These are phyloP conservation scores for Cryphonectria nitschkei DNA, from an alignment of 2,329 filamentous ascomycete genomes.

Conservation along the genomic window DNA sequence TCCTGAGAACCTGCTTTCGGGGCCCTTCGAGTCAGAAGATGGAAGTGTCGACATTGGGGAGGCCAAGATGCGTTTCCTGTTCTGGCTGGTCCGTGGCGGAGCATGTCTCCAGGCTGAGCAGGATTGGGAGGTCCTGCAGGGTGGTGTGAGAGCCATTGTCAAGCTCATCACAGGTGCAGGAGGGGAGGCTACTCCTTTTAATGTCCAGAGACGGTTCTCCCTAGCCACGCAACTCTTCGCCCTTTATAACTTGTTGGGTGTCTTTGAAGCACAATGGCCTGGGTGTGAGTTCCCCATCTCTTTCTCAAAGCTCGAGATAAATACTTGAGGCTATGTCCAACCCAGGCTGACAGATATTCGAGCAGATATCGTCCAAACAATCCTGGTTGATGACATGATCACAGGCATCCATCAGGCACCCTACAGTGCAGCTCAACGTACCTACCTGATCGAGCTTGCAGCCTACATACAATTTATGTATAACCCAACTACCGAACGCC, in stretches of 20 bases:
- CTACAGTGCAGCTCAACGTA: neutral
- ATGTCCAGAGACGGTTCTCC: slow-evolving; percentile 10
- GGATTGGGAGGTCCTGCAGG: slow-evolving; percentile 36
- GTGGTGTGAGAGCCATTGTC: slow-evolving; percentile 23
- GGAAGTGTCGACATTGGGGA: slow-evolving; percentile 20
- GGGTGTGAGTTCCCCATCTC: slow-evolving; percentile 9
- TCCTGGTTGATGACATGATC: slow-evolving; percentile 4
- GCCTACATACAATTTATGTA: neutral
- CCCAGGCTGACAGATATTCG: neutral
- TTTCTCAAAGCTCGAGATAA: neutral
- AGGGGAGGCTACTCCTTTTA: neutral
- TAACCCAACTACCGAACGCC: neutral
- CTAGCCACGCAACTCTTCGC: slow-evolving; percentile 19
- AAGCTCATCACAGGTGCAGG: slow-evolving; percentile 19
- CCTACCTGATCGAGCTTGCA: neutral
- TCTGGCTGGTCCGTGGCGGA: slow-evolving; percentile 37
- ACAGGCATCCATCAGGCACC: neutral
- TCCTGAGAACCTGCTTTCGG: slow-evolving; percentile 35
- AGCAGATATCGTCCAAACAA: slow-evolving; percentile 1
- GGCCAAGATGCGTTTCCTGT: slow-evolving; percentile 33
- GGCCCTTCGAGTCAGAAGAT: slow-evolving; percentile 31
- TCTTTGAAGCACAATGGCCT: slow-evolving; percentile 26
- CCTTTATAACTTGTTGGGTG: slow-evolving; percentile 22
- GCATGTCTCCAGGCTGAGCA: slow-evolving; percentile 31
- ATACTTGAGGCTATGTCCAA: neutral